Conservation (phyloP, 495 filamentous ascomycete genomes). For the Parathielavia appendiculata region DNA sequence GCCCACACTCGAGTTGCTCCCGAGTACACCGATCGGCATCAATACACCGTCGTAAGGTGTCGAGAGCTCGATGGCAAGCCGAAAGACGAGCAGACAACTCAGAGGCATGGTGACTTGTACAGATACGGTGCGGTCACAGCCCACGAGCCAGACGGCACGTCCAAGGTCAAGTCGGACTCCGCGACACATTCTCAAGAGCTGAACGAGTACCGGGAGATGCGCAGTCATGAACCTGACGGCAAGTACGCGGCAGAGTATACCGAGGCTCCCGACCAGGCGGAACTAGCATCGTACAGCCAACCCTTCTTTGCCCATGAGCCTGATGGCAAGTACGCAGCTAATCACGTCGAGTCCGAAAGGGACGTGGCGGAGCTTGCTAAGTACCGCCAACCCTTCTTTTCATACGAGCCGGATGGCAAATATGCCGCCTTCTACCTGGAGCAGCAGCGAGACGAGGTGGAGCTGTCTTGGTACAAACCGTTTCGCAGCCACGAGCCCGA, state of each 20-base stretch:
- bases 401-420: constrained; percentile 32
- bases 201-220: constrained; percentile 13
- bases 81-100: background rate
- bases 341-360: constrained; percentile 2
- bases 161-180: constrained; percentile 10
- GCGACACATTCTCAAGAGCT: constrained; percentile 2
- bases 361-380: constrained; percentile 11
- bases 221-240: constrained; percentile 20
- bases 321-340: constrained; percentile 28
- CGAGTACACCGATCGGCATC: constrained; percentile 27
- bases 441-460: constrained; percentile 2
- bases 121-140: background rate
- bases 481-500: constrained; percentile 15
- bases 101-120: constrained; percentile 8
- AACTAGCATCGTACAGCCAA: constrained; percentile 28
- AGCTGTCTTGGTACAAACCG: constrained; percentile 2
- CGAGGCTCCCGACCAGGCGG: constrained; percentile 12
- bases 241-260: constrained; percentile 17
- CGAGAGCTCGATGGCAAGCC: constrained; percentile 27
- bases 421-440: constrained; percentile 22
- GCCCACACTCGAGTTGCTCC: background rate
- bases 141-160: constrained; percentile 6
- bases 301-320: constrained; percentile 36
- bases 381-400: constrained; percentile 25
- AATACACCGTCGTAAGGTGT: constrained; percentile 24